Evolutionary conservation across 805 yeast genomes (phyloP), one percentile per base, ranked within the genome.

Genomic region (Komagataella kurtzmanii): DNA sequence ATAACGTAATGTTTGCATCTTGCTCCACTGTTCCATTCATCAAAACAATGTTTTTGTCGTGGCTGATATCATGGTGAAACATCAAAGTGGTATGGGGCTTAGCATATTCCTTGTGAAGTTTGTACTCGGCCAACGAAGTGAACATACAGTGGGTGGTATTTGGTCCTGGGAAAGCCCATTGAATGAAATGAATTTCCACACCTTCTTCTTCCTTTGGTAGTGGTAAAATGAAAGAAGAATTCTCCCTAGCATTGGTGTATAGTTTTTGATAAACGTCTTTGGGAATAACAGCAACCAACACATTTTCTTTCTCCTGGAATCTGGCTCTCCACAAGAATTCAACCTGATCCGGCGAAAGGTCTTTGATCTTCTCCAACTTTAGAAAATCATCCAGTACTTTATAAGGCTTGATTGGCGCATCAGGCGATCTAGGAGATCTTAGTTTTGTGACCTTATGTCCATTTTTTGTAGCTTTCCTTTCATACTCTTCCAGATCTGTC

Each of bases 41-140:
- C 57, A 93, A 70, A 0, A 87, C 87, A 1, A 87, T 53, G 0
- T 73, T 80, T 55, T 86, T 83, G 14, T 74, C 73, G 0, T 72
- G 66, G 4, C 68, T 70, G 50, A 91, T 68, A 52, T 93, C 97
- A 47, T 83, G 79, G 68, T 91, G 97, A 72, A 91, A 85, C 66
- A 81, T 79, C 55, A 93, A 71, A 0, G 96, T 87, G 0, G 97
- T 88, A 65, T 93, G 98, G 1, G 99, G 98, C 62, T 88, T 83
- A 7, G 99, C 96, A 66, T 74, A 93, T 62, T 91, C 97, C 52
- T 79, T 80, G 62, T 91, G 97, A 24, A 89, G 74, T 65, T 91
- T 89, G 67, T 80, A 93, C 67, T 93, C 98, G 1, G 93, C 90
- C 56, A 93, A 74, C 0, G 97, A 81, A 1, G 99, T 93, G 59